Evolutionary conservation across 768 basidiomycete genomes (phyloP), one percentile per base, ranked within the genome.

Genomic region (Kwoniella mangroviensis): DNA sequence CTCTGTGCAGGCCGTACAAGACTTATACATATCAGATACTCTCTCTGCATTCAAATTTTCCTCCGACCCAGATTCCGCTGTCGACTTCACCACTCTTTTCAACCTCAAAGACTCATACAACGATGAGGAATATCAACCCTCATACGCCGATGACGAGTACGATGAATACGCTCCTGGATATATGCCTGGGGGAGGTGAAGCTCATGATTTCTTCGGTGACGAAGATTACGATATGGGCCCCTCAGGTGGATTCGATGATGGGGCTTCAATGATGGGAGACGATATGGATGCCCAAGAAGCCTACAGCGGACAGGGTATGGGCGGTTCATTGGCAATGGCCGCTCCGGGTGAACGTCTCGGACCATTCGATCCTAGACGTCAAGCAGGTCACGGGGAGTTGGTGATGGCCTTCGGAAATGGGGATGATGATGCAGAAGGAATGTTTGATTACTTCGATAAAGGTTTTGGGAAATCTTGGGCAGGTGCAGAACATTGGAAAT

Each of bases 401-500:
- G 88, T 94, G 60, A 88, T 98, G 87, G 92, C 92, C 0, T 92
- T 97, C 89, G 89, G 87, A 2, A 87, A 86, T 67, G 77, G 68
- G 1, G 88, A 91, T 67, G 87, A 85, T 1, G 87, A 86, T 5
- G 85, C 84, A 19, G 82, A 85, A 34, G 79, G 78, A 21, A 87
- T 90, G 83, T 85, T 90, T 79, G 94, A 95, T 76, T 97, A 96
- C 82, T 97, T 98, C 79, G 95, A 98, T 82, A 87, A 90, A 76
- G 77, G 78, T 1, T 87, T 92, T 77, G 86, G 90, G 75, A 96
- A 92, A 86, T 96, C 96, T 75, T 99, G 97, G 97, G 97, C 97
- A 3, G 97, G 97, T 0, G 95, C 95, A 9, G 93, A 98, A 83
- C 97, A 99, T 80, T 99, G 97, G 96, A 98, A 96, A 81, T 83